phyloP scores from a whole-genome alignment of 306 rosid genomes.

The Trifolium pratense region DNA sequence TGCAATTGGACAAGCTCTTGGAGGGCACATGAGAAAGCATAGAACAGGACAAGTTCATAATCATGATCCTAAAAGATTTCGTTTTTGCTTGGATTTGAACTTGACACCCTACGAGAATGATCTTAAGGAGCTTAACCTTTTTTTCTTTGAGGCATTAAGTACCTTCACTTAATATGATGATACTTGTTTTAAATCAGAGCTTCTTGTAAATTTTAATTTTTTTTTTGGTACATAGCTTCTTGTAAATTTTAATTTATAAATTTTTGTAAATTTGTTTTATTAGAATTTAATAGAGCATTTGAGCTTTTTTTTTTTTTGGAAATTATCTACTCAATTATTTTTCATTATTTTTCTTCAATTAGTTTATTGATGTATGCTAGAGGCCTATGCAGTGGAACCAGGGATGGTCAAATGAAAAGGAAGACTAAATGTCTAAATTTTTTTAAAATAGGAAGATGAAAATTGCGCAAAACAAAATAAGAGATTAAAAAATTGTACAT shows the following conservation, averaged over 20 bases:
- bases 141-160: not conserved
- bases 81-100: slow-evolving; percentile 55
- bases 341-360: too few species aligned
- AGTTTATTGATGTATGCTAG: too few species aligned
- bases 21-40: slow-evolving; percentile 86
- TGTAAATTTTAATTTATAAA: too few species aligned
- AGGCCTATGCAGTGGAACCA: too few species aligned
- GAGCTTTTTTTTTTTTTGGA: too few species aligned
- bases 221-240: too few species aligned
- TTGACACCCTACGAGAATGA: slow-evolving; percentile 52
- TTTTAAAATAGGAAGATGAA: too few species aligned
- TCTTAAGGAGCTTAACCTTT: slow-evolving; percentile 2
- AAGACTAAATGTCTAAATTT: too few species aligned
- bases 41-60: slow-evolving; percentile 31
- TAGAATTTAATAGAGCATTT: not conserved
- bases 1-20: slow-evolving; percentile 69
- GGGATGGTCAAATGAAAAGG: too few species aligned
- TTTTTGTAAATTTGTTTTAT: slow-evolving; percentile 36
- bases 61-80: slow-evolving; percentile 28
- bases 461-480: too few species aligned
- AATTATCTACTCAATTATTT: too few species aligned
- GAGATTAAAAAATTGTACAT: too few species aligned
- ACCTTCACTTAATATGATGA: not conserved
- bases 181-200: not conserved
- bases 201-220: not conserved